Base-by-base conservation (phyloP, 108 stramenopile genomes). In the Nitzschia palea region DNA sequence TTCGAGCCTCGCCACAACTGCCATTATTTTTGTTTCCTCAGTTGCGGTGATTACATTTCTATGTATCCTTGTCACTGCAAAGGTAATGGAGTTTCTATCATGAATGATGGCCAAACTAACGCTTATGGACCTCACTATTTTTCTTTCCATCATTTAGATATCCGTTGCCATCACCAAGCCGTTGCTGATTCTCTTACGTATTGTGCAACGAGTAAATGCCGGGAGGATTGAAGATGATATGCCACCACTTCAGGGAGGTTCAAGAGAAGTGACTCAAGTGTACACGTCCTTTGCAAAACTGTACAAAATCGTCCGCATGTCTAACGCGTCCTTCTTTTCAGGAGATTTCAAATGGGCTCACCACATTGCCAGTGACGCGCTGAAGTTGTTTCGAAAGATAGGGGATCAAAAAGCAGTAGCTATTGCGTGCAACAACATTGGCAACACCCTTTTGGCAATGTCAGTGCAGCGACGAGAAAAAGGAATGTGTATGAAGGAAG, bases 331-430 rank as follows among this genome's bases (percentile, higher is more conserved):
- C 0, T 87, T 87, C 59, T 87, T 74, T 55, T 54, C 68, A 12
- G 82, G 80, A 32, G 68, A 87, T 52, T 44, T 83, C 30, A 36
- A 48, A 10, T 34, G 45, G 53, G 86, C 86, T 10, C 53, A 78
- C 27, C 72, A 79, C 23, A 56, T 82, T 30, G 44, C 76, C n/a
- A 60, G 50, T 2, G 79, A 82, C 62, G 70, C 87, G n/a, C 75
- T 88, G 22, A 60, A 55, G 0, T 65, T 85, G 3, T 88, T 85
- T 43, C 63, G 62, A 42, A 78, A 78, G 34, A 70, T 85, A n/a
- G 70, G 73, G n/a, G 77, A 88, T 67, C 62, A 74, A 44, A 88
- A 88, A 52, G 87, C 87, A 1, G 80, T 85, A 31, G 84, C 68
- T 3, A 72, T 88, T 50, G 79, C 81, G 1, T 60, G 64, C 42